Evolutionary conservation across 1,284 basidiomycete species (phyloP).

Genomic region (Ceratobasidium sp.): DNA sequence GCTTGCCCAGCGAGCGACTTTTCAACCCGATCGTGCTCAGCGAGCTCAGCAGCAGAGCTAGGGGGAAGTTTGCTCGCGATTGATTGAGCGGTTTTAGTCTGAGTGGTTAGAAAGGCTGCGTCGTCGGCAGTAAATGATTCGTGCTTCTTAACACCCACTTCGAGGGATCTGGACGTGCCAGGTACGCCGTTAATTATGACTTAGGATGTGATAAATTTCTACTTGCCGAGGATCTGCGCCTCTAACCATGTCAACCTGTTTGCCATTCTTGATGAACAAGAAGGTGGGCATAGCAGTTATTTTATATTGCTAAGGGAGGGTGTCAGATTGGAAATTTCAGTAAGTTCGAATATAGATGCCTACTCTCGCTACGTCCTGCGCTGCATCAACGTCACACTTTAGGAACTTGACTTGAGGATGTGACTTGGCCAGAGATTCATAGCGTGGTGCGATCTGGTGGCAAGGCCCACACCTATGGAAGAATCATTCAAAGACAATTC

Average conservation of each 20-base stretch:
- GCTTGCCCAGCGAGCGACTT: neutral
- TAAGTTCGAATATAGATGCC: neutral
- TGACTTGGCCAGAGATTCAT: slow-evolving; percentile 6
- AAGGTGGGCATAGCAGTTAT: slow-evolving; percentile 36
- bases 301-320: slow-evolving; percentile 1
- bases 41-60: slow-evolving; percentile 8
- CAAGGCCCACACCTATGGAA: slow-evolving; percentile 24
- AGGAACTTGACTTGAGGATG: slow-evolving; percentile 25
- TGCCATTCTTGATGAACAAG: slow-evolving; percentile 36
- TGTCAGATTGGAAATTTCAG: neutral
- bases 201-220: neutral
- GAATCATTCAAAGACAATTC: neutral
- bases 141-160: slow-evolving; percentile 28
- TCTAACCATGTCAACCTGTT: slow-evolving; percentile 36
- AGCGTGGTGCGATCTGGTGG: slow-evolving; percentile 30
- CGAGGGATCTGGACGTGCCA: slow-evolving; percentile 18
- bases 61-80: slow-evolving; percentile 1
- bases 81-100: slow-evolving; percentile 18
- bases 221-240: slow-evolving; percentile 34
- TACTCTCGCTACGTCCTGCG: slow-evolving; percentile 17
- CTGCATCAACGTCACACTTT: slow-evolving; percentile 29
- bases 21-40: slow-evolving; percentile 3
- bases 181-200: neutral
- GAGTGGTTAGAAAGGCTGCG: slow-evolving; percentile 15
- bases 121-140: slow-evolving; percentile 22